Evolutionary conservation across 257 asterid species (phyloP).

Genomic region (Primulina huaijiensis): DNA sequence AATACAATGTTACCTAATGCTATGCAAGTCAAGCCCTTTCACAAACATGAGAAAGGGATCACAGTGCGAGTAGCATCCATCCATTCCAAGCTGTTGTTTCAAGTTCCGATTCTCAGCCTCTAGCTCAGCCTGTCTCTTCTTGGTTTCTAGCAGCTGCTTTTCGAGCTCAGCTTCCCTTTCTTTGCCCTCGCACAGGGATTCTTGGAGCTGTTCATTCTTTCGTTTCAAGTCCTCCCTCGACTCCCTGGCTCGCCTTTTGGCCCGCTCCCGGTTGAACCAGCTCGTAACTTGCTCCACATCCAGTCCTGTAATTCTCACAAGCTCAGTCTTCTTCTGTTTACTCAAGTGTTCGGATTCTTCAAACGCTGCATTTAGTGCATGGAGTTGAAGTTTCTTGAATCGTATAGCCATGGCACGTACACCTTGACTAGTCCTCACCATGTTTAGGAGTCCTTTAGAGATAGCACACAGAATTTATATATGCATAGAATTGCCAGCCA

Average conservation of each 20-base stretch:
- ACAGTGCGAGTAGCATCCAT: too few relatives aligned
- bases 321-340: background rate
- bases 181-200: too few relatives aligned
- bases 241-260: background rate
- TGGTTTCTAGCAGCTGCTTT: too few relatives aligned
- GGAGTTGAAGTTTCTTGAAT: background rate
- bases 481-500: background rate
- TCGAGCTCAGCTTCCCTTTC: too few relatives aligned
- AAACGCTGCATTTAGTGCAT: background rate
- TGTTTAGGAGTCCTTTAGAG: background rate
- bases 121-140: too few relatives aligned
- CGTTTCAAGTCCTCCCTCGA: too few relatives aligned
- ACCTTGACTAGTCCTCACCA: background rate
- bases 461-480: background rate
- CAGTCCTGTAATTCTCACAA: background rate
- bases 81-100: too few relatives aligned
- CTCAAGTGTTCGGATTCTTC: background rate
- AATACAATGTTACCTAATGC: too few relatives aligned
- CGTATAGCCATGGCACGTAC: background rate
- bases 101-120: too few relatives aligned
- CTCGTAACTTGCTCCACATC: slow-evolving; percentile 3
- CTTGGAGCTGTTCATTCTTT: too few relatives aligned
- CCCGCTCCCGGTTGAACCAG: slow-evolving; percentile 1
- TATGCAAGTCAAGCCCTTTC: too few relatives aligned
- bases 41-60: too few relatives aligned